Evolutionary conservation across 2,329 filamentous ascomycete species (phyloP).

Genomic region (Paecilomyces sp.): DNA sequence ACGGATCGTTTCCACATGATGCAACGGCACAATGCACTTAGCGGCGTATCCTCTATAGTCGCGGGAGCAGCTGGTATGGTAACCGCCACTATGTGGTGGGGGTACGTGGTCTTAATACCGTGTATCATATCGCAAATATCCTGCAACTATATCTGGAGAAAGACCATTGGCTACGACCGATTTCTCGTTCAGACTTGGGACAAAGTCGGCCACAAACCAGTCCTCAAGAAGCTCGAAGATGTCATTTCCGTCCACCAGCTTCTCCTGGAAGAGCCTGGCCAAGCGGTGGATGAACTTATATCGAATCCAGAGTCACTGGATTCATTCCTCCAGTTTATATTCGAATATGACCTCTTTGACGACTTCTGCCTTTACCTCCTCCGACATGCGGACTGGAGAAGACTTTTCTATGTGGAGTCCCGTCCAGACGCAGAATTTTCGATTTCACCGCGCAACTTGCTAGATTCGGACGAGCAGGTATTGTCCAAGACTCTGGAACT

Average conservation of each 20-base stretch:
- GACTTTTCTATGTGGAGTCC: constrained; percentile 5
- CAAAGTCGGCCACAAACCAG: constrained; percentile 8
- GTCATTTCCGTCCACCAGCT: constrained; percentile 12
- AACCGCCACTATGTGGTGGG: constrained; percentile 47
- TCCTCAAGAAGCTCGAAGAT: constrained; percentile 23
- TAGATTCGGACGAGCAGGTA: neutral
- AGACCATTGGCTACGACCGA: constrained; percentile 41
- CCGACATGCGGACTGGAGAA: neutral
- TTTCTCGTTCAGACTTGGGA: constrained; percentile 14
- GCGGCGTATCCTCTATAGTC: constrained; percentile 24
- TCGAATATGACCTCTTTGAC: constrained; percentile 19
- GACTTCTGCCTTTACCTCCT: constrained; percentile 18
- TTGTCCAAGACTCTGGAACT: constrained; percentile 2
- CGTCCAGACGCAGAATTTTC: constrained; percentile 9
- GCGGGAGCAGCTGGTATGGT: constrained; percentile 39
- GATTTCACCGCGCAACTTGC: neutral
- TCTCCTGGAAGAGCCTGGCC: constrained; percentile 7
- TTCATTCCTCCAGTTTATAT: constrained; percentile 16
- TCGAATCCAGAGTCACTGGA: constrained; percentile 8
- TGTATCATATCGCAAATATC: constrained; percentile 42
- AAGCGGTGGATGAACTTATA: neutral
- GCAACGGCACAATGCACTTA: constrained; percentile 39
- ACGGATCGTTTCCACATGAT: constrained; percentile 33
- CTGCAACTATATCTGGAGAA: constrained; percentile 46
- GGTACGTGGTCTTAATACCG: constrained; percentile 45